Conservation (phyloP, 179 eudicot genomes). For the Camellia oleifera region DNA sequence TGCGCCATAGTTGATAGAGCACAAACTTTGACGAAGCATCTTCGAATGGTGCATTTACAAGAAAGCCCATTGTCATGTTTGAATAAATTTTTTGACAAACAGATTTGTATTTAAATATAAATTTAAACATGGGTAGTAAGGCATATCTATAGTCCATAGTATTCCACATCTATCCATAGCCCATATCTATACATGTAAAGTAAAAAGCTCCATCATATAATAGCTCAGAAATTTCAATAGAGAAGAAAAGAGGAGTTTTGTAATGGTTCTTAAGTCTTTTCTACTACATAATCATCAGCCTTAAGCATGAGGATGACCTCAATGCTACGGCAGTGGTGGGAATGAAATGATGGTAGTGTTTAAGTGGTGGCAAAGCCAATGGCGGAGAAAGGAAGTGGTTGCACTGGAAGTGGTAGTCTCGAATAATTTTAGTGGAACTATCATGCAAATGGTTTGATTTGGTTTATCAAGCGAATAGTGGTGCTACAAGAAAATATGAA, state of each 20-base stretch:
- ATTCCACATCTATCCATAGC: too few species aligned
- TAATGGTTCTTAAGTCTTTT: neutral
- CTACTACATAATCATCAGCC: neutral
- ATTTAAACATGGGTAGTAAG: neutral
- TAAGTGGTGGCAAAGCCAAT: neutral
- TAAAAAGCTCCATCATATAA: too few species aligned
- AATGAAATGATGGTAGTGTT: neutral
- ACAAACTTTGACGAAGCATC: neutral
- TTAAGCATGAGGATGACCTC: neutral
- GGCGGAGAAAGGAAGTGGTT: neutral
- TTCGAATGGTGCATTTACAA: neutral
- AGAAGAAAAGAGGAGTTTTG: neutral
- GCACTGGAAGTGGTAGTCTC: neutral
- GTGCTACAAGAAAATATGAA: neutral
- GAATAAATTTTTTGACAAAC: neutral
- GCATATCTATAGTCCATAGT: neutral
- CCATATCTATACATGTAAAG: too few species aligned
- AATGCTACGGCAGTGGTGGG: neutral
- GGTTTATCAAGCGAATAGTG: neutral
- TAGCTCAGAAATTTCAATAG: too few species aligned
- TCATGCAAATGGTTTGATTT: neutral
- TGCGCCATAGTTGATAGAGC: neutral
- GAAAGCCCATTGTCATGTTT: neutral
- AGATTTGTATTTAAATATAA: too few species aligned
- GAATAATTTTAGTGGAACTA: neutral